phyloP scores from a whole-genome alignment of 2,329 filamentous ascomycete genomes.

The Xylariaceae sp. region DNA sequence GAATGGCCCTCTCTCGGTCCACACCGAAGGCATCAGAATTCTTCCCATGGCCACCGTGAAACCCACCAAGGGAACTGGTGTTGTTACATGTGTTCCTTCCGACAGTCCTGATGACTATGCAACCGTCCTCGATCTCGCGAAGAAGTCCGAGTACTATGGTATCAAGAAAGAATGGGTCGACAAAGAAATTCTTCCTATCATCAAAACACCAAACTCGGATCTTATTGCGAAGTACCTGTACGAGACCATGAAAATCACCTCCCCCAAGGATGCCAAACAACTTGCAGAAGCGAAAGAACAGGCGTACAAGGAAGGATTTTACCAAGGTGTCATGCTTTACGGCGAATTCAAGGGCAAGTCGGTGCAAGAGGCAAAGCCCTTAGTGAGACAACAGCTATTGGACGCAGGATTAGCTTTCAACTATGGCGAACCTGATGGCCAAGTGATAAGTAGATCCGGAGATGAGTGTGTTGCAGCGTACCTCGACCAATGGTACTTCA shows the following conservation, averaged over 20 bases:
- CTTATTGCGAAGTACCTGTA: conserved; percentile 78
- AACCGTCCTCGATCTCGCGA: conserved; percentile 79
- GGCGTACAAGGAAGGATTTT: conserved; percentile 96
- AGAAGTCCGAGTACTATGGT: conserved; percentile 94
- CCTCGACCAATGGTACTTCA: conserved; percentile 96
- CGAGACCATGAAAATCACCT: conserved; percentile 92
- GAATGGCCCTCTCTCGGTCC: conserved; percentile 80
- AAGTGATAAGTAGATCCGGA: conserved; percentile 81
- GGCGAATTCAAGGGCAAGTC: conserved; percentile 85
- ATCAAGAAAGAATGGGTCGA: conserved; percentile 97
- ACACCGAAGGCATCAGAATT: conserved; percentile 79
- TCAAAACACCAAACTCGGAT: conserved; percentile 78
- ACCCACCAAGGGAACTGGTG: conserved; percentile 90
- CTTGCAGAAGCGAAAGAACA: conserved; percentile 92
- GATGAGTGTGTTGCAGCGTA: conserved; percentile 92
- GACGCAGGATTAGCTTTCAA: conserved; percentile 76
- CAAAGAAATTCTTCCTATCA: conserved; percentile 82
- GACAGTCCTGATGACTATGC: conserved; percentile 96
- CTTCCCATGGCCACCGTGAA: conserved; percentile 94
- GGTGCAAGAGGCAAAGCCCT: conserved; percentile 81
- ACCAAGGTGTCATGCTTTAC: conserved; percentile 84
- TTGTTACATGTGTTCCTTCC: conserved; percentile 92
- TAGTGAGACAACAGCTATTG: conserved; percentile 75
- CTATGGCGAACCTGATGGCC: conserved; percentile 80
- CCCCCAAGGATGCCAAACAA: conserved; percentile 88